Evolutionary conservation across 495 filamentous ascomycete genomes (phyloP).

Genomic region (Hyaloscypha bicolor): DNA sequence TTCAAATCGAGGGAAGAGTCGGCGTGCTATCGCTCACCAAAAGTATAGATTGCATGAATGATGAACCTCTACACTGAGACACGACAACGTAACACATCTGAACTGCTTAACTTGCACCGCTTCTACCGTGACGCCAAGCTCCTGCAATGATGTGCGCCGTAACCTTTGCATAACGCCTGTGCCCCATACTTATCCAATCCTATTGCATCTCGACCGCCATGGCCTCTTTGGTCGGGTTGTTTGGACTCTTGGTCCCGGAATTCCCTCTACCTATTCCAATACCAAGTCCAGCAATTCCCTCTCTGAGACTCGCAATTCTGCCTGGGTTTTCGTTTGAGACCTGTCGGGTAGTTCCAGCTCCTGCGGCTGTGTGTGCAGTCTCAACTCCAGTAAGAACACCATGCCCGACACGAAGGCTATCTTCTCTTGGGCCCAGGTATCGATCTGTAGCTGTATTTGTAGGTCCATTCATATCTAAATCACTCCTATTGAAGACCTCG

Average conservation of each 20-base stretch:
- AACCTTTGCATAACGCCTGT: conserved; percentile 17
- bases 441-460: conserved; percentile 41
- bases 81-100: conserved; percentile 1
- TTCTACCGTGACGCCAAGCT: conserved; percentile 20
- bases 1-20: conserved; percentile 7
- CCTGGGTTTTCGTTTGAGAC: conserved; percentile 12
- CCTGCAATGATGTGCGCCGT: conserved; percentile 24
- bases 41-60: conserved; percentile 30
- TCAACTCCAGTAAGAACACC: conserved; percentile 32
- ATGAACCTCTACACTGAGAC: conserved; percentile 15
- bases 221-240: not conserved
- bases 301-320: conserved; percentile 40
- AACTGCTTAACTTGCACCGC: not conserved
- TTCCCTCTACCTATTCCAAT: conserved; percentile 33
- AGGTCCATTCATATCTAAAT: conserved; percentile 90
- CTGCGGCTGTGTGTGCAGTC: conserved; percentile 10
- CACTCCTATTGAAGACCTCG: conserved; percentile 80
- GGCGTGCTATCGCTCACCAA: conserved; percentile 11
- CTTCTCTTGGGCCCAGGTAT: conserved; percentile 24
- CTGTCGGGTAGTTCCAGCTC: conserved; percentile 7
- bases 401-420: not conserved
- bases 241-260: conserved; percentile 23
- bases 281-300: conserved; percentile 50
- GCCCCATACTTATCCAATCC: not conserved
- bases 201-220: conserved; percentile 37